phyloP scores from a whole-genome alignment of 164 flowering plant genomes.

The Aristolochia fimbriata region DNA sequence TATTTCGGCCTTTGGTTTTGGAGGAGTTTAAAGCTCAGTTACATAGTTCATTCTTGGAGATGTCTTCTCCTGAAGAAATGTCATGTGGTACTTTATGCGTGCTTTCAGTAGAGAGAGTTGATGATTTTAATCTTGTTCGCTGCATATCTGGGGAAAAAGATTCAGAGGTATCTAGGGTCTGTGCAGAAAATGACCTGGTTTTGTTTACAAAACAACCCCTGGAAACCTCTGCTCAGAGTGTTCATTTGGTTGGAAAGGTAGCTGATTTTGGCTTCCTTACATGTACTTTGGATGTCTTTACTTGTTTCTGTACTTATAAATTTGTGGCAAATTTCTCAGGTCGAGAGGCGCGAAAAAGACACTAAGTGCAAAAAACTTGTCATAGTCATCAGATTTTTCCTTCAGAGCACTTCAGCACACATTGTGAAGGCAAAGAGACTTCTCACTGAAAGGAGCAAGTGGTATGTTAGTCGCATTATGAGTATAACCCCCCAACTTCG shows the following conservation, averaged over 20 bases:
- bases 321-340: constrained; percentile 29
- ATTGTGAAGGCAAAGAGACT: constrained; percentile 60
- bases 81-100: constrained; percentile 61
- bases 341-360: constrained; percentile 84
- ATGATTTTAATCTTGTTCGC: constrained; percentile 88
- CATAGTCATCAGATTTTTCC: constrained; percentile 51
- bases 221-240: constrained; percentile 33
- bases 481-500: constrained; percentile 85
- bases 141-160: constrained; percentile 51
- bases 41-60: constrained; percentile 55
- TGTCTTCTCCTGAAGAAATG: constrained; percentile 65
- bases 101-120: constrained; percentile 80
- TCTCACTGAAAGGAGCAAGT: constrained; percentile 76
- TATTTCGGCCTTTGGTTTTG: constrained; percentile 79
- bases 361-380: constrained; percentile 46
- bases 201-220: constrained; percentile 69
- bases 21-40: constrained; percentile 95
- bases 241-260: constrained; percentile 94
- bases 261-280: background rate
- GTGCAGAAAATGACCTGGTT: constrained; percentile 79
- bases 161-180: constrained; percentile 32
- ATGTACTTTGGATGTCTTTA: background rate
- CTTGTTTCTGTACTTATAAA: background rate
- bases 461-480: constrained; percentile 74
- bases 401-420: constrained; percentile 56